Evolutionary conservation across 805 yeast genomes (phyloP), one percentile per base, ranked within the genome.

Genomic region (Candida adriatica): DNA sequence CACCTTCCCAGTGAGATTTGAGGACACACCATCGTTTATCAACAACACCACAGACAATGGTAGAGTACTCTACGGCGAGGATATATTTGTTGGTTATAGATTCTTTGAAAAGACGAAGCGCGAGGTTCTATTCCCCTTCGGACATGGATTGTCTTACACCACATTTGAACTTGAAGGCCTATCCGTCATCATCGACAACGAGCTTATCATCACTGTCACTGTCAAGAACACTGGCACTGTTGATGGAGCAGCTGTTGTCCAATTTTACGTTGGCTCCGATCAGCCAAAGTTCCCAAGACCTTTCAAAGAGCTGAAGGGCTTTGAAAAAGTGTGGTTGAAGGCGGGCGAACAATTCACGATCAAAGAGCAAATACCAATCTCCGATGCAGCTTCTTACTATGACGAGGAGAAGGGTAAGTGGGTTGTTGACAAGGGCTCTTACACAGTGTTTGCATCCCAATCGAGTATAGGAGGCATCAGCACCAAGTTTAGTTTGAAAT

Each of bases 81-180:
- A 75, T 49, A 68, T 77, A 25, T 76, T 61, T 47, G 72, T 77
- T 31, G 84, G 83, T 15, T 75, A 69, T 25, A 51, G 75, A 36
- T 73, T 55, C 56, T 78, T 70, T 54, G 82, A 77, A 42, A 53
- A 17, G 67, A 72, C 19, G 50, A 55, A 24, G 73, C 75, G 51
- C 57, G 66, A 29, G 75, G 80, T 33, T 31, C 46, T 11, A 17
- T 42, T 27, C 60, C 76, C 82, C 21, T 78, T 77, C 51, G 83
- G 84, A 3, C 61, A 53, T 44, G 83, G 83, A 26, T 62, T 76
- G 37, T 75, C 83, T 2, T 77, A 75, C 56, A 68, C 81, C 10
- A 41, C 59, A 0, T 77, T 75, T 43, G 54, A 53, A 17, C 48
- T 68, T 34, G 26, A 51, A 5, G 56, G 64, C 34, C 56, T 72